Evolutionary conservation across 257 asterid species (phyloP).

Genomic region (Nicotiana attenuata): DNA sequence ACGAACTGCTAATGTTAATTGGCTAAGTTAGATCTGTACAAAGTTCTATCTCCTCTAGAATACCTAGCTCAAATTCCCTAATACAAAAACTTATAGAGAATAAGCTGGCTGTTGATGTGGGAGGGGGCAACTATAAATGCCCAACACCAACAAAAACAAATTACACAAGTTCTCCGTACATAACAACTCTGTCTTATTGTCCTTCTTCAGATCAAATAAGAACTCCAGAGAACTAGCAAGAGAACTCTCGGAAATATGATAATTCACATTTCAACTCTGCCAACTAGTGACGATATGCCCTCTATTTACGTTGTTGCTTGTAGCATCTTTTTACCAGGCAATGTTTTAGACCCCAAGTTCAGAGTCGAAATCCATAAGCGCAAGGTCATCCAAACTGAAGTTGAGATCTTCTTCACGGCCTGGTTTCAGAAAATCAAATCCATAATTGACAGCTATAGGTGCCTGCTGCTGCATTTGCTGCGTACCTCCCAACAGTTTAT

Average conservation of each 20-base stretch:
- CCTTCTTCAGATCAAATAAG: background rate
- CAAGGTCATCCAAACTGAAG: slow-evolving; percentile 34
- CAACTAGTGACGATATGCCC: background rate
- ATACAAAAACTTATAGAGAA: slow-evolving; percentile 25
- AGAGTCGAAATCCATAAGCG: slow-evolving; percentile 24
- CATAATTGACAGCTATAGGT: slow-evolving; percentile 19
- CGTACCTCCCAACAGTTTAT: background rate
- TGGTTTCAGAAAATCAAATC: slow-evolving; percentile 52
- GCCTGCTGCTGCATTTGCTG: slow-evolving; percentile 15
- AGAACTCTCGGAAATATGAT: background rate
- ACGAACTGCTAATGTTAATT: background rate
- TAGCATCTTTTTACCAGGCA: background rate
- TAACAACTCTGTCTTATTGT: background rate
- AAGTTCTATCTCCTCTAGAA: background rate
- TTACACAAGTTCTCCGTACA: background rate
- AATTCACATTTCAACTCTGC: background rate
- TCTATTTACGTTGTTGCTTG: background rate
- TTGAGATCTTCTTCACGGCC: slow-evolving; percentile 52
- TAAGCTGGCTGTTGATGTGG: slow-evolving; percentile 4
- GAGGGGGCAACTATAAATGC: background rate
- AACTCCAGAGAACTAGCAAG: background rate
- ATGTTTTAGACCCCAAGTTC: slow-evolving; percentile 21
- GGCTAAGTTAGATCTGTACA: background rate
- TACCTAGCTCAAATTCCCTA: slow-evolving; percentile 9
- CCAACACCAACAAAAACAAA: background rate